Evolutionary conservation across 2,329 filamentous ascomycete species (phyloP), one percentile per base, ranked within the genome.

Genomic region (Graphium sp.): DNA sequence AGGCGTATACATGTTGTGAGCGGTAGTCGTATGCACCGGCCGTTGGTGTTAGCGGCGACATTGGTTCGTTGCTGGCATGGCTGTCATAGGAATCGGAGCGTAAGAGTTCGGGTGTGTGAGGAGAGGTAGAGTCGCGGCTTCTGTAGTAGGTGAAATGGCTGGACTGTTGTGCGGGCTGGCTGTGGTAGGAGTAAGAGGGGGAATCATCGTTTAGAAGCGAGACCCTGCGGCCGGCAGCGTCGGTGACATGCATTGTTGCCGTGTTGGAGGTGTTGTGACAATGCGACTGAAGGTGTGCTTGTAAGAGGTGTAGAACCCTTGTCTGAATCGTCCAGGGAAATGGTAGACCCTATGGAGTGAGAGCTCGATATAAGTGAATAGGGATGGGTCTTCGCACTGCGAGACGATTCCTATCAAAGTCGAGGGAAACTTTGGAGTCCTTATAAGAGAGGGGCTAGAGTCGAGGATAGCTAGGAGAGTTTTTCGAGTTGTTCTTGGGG

Each of bases 81-180:
- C 68, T 74, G 42, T 74, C 69, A 45, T 67, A 73, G 1, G 69
- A 74, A 38, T 70, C 54, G 29, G 67, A 69, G 24, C 68, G 63
- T 28, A 64, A 48, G n/a, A 74, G 57, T 39, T 65, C 62, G 18
- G 69, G 68, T 1, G 63, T 66, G 37, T 57, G 55, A 27, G 61
- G 56, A 13, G 60, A 59, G 4, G 58, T 58, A 4, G 61, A 61
- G 30, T 35, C 41, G 36, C 50, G 55, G 22, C 47, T 43, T 29
- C 55, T 46, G 11, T 50, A 40, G 26, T 52, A 39, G 6, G 47
- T 39, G 33, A 46, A 44, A 34, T 52, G 58, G 39, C 47, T 43
- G 5, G 30, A 30, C 29, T 35, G 34, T 26, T 38, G 35, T 22
- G 37, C 34, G 18, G 24, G 22, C 23, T 37, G 16, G 28, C 33